phyloP scores from a whole-genome alignment of 1,139 yeast species.

The Spathaspora jeffriesii region DNA sequence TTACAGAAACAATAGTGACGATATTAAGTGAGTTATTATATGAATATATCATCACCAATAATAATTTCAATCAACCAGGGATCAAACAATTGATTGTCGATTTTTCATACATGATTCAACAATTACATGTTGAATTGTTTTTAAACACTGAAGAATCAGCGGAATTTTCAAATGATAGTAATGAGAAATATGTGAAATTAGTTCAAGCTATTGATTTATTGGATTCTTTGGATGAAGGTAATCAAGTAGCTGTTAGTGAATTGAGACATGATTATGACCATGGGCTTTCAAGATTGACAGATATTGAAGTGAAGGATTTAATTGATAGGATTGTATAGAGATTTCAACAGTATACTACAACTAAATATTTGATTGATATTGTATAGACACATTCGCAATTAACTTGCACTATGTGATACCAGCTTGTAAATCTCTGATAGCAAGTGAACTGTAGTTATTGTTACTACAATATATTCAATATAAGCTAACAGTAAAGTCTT shows the following conservation, averaged over 20 bases:
- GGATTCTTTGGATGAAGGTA: slow-evolving; percentile 21
- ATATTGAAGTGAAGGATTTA: slow-evolving; percentile 34
- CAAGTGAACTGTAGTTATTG: too few species aligned
- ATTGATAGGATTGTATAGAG: slow-evolving; percentile 27
- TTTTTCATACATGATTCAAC: slow-evolving; percentile 43
- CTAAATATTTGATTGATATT: neutral
- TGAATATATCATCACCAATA: slow-evolving; percentile 63
- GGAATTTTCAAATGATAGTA: slow-evolving; percentile 23
- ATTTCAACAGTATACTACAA: neutral
- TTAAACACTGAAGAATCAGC: slow-evolving; percentile 12
- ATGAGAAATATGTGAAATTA: slow-evolving; percentile 29
- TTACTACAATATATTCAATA: too few species aligned
- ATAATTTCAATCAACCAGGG: slow-evolving; percentile 60
- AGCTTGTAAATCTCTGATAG: too few species aligned
- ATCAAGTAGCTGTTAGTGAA: slow-evolving; percentile 3
- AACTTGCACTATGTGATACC: too few species aligned
- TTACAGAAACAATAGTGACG: slow-evolving; percentile 41
- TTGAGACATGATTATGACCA: slow-evolving; percentile 26
- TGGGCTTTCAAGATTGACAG: slow-evolving; percentile 25
- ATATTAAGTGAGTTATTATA: slow-evolving; percentile 50
- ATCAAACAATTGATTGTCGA: slow-evolving; percentile 58
- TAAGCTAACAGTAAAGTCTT: too few species aligned
- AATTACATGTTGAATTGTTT: slow-evolving; percentile 28
- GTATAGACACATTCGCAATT: too few species aligned
- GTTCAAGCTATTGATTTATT: slow-evolving; percentile 44